These are phyloP conservation scores for Solanum pimpinellifolium DNA, from an alignment of 257 asterid species.

Conservation along the genomic window DNA sequence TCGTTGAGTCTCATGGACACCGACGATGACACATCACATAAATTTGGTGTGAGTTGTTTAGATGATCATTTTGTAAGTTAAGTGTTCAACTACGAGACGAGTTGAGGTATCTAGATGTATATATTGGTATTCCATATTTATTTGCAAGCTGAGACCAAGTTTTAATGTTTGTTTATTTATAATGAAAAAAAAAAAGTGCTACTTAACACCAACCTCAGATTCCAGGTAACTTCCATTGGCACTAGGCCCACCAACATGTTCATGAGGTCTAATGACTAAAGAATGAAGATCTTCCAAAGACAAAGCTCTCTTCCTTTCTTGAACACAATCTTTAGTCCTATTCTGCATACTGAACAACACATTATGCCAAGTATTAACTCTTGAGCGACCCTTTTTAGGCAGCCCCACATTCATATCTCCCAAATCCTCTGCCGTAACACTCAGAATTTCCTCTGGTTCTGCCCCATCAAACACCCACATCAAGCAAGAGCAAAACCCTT, in stretches of 20 bases:
- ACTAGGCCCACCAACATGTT: not conserved
- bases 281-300: slow-evolving; percentile 10
- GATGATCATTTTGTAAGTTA: not conserved
- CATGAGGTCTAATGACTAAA: not conserved
- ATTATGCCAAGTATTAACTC: slow-evolving; percentile 85
- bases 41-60: not conserved
- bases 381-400: slow-evolving; percentile 42
- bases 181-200: not conserved
- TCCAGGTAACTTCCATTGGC: slow-evolving; percentile 20
- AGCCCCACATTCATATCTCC: slow-evolving; percentile 55
- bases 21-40: not conserved
- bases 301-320: slow-evolving; percentile 1
- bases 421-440: slow-evolving; percentile 52
- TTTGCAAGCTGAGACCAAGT: not conserved
- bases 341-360: slow-evolving; percentile 63
- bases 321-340: slow-evolving; percentile 41
- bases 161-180: not conserved
- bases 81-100: not conserved
- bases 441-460: slow-evolving; percentile 42
- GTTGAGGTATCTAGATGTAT: not conserved
- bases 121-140: rapidly evolving
- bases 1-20: not conserved
- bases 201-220: slow-evolving; percentile 14
- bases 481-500: slow-evolving; percentile 73
- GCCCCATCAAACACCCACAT: slow-evolving; percentile 72